These are phyloP conservation scores for Haematococcus sp. DNA, from an alignment of 139 green algal species.

Conservation along the genomic window DNA sequence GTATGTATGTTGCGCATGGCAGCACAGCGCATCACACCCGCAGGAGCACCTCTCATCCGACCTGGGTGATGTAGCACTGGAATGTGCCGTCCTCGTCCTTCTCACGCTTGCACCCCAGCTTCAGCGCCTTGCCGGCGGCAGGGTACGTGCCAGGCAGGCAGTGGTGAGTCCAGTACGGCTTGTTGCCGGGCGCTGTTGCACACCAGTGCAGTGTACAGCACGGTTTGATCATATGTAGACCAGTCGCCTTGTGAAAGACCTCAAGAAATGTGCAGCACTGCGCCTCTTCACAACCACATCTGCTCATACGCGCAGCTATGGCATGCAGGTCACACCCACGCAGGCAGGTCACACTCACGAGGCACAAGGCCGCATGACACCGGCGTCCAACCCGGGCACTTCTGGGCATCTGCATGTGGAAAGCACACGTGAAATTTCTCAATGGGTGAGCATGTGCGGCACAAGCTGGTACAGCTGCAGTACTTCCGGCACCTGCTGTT, in stretches of 20 bases:
- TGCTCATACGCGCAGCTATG: no score
- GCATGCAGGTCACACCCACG: no score
- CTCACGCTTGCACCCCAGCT: slow-evolving; percentile 48
- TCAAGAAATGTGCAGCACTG: no score
- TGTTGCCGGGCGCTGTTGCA: neutral
- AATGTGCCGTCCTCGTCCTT: slow-evolving; percentile 34
- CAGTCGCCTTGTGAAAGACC: neutral
- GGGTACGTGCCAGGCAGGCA: slow-evolving; percentile 55
- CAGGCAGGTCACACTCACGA: neutral
- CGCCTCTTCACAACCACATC: no score
- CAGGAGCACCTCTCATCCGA: neutral
- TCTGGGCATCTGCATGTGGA: slow-evolving; percentile 18
- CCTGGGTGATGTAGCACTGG: slow-evolving; percentile 71
- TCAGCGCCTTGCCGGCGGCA: slow-evolving; percentile 32
- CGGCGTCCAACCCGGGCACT: slow-evolving; percentile 57
- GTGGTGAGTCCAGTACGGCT: slow-evolving; percentile 51
- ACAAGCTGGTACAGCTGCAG: no score
- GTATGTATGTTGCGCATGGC: no score
- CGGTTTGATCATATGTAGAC: no score
- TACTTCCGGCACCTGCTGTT: no score
- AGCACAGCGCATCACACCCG: neutral
- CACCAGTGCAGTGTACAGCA: no score
- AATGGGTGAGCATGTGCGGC: neutral
- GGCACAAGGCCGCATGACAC: slow-evolving; percentile 40
- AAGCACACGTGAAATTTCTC: neutral